Conservation (phyloP, 2,329 filamentous ascomycete genomes). For the Grosmannia penicillata region DNA sequence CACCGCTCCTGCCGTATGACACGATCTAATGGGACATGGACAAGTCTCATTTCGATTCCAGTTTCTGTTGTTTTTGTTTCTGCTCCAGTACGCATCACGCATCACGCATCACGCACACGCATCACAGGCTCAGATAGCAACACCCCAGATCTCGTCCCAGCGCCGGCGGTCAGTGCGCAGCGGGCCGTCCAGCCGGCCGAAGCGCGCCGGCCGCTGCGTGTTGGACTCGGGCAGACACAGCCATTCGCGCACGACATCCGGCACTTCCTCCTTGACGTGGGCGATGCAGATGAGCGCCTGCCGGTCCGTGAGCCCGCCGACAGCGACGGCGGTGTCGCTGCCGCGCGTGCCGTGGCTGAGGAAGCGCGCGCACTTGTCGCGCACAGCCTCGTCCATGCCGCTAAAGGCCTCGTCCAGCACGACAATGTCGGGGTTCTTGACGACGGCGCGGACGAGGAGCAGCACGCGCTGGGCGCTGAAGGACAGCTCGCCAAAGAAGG, state of each 20-base stretch:
- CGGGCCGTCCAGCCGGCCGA: slow-evolving; percentile 48
- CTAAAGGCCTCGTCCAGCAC: slow-evolving; percentile 82
- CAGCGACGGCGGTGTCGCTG: too few species aligned
- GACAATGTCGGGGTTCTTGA: slow-evolving; percentile 69
- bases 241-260: slow-evolving; percentile 69
- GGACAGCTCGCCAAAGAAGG: slow-evolving; percentile 57
- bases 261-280: slow-evolving; percentile 82
- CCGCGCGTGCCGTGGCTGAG: slow-evolving; percentile 45
- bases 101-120: too few species aligned
- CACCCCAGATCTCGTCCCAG: slow-evolving; percentile 54
- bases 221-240: slow-evolving; percentile 70
- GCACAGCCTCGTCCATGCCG: slow-evolving; percentile 64
- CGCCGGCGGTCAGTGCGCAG: slow-evolving; percentile 38
- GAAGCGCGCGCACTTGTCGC: slow-evolving; percentile 80
- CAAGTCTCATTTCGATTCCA: too few species aligned
- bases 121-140: too few species aligned
- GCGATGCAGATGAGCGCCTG: slow-evolving; percentile 89
- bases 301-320: slow-evolving; percentile 46
- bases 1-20: too few species aligned
- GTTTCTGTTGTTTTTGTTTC: too few species aligned
- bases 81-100: too few species aligned
- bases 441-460: slow-evolving; percentile 67
- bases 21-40: too few species aligned
- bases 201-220: slow-evolving; percentile 42
- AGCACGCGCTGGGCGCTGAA: slow-evolving; percentile 76